Evolutionary conservation across 164 flowering plant genomes (phyloP).

Genomic region (Umbellularia californica): DNA sequence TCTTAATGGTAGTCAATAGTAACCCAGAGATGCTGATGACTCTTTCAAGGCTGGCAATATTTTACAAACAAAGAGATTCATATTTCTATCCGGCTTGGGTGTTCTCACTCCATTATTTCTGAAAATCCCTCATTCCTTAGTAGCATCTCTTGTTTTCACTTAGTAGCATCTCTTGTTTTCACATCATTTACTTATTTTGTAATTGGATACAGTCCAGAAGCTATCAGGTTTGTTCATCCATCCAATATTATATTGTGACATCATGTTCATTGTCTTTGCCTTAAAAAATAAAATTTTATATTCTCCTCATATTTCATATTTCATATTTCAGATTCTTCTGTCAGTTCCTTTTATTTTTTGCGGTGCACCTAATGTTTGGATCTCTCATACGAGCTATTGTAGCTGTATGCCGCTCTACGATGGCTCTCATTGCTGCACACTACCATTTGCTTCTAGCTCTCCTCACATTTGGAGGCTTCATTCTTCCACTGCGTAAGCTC

Average conservation of each 20-base stretch:
- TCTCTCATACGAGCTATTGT: not conserved
- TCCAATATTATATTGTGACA: not conserved
- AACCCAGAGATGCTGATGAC: constrained; percentile 11
- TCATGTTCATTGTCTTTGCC: not conserved
- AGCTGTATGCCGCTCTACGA: not conserved
- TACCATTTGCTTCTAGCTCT: constrained; percentile 8
- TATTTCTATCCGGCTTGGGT: constrained; percentile 13
- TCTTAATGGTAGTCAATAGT: constrained; percentile 7
- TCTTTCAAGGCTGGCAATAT: constrained; percentile 3
- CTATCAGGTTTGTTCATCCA: not conserved
- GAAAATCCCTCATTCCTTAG: constrained; percentile 11
- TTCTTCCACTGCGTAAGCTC: constrained; percentile 26
- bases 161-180: constrained; percentile 3
- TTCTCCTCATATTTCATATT: not conserved
- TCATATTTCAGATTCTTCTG: constrained; percentile 45
- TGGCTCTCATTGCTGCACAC: not conserved
- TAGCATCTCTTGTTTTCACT: too few species aligned
- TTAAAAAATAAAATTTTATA: not conserved
- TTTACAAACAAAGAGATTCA: constrained; percentile 12
- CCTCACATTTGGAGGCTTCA: constrained; percentile 34
- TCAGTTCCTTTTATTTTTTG: constrained; percentile 32
- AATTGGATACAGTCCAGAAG: constrained; percentile 14
- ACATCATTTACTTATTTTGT: constrained; percentile 8
- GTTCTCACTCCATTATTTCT: constrained; percentile 2
- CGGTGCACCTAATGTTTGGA: not conserved